Percentiles rank a stretch among this genome's conserved stretches.
phyloP scores from a whole-genome alignment of 108 stramenopile species.

The Cafeteria roenbergensis region DNA sequence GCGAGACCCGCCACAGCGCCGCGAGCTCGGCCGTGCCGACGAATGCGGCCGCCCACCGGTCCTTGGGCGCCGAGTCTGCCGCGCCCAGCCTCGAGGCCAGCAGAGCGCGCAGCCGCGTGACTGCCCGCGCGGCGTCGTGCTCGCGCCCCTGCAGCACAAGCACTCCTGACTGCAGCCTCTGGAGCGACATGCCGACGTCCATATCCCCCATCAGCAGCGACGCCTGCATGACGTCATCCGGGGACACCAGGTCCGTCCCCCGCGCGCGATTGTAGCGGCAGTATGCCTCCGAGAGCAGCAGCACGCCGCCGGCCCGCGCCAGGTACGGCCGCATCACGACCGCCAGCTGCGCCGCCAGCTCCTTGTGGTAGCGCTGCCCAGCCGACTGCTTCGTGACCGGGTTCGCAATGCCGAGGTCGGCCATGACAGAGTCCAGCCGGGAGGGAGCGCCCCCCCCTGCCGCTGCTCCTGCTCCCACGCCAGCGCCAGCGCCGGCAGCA shows the following conservation, averaged over 20 bases:
- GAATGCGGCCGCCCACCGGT: no score
- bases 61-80: neutral
- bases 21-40: neutral
- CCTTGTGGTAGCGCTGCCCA: constrained; percentile 60
- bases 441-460: no score
- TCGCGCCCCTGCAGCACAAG: constrained; percentile 55
- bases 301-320: constrained; percentile 40
- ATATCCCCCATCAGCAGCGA: constrained; percentile 48
- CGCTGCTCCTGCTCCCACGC: no score
- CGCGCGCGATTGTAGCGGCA: constrained; percentile 76
- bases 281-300: constrained; percentile 44
- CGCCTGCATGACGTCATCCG: constrained; percentile 75
- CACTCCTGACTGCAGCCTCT: constrained; percentile 65
- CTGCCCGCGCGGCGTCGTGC: neutral
- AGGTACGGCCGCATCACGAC: constrained; percentile 64
- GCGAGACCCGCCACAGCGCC: neutral
- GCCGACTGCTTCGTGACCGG: constrained; percentile 64
- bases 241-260: constrained; percentile 82
- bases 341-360: constrained; percentile 79
- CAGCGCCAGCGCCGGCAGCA: no score
- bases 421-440: no score
- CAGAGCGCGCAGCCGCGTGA: neutral
- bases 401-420: constrained; percentile 86
- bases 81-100: neutral
- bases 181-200: constrained; percentile 58